Percentiles rank a stretch among this genome's conserved stretches.
Evolutionary conservation across 805 yeast species (phyloP).

Genomic region (Candida qinlingensis): DNA sequence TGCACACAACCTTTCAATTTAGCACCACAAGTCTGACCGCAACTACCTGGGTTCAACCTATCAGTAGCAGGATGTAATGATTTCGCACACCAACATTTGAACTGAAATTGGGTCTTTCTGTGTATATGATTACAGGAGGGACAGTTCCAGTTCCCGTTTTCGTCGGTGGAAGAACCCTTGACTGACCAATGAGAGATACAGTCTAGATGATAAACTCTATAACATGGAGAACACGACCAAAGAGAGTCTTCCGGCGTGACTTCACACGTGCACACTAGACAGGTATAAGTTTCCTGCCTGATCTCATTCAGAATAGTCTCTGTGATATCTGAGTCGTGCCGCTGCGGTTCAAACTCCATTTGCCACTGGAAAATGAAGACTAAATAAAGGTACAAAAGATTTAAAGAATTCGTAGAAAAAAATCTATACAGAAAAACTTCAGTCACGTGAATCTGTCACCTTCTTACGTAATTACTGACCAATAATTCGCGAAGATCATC

Average conservation of each 20-base stretch:
- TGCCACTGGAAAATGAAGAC: not conserved
- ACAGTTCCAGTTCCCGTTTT: constrained; percentile 70
- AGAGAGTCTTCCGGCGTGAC: constrained; percentile 58
- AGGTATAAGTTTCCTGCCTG: constrained; percentile 63
- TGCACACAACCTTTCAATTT: constrained; percentile 60
- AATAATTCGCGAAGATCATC: not conserved
- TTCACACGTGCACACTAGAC: constrained; percentile 86
- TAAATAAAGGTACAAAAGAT: not conserved
- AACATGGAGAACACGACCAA: constrained; percentile 80
- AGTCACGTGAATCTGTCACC: not conserved
- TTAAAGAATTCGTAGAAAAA: not conserved
- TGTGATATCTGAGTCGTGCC: constrained; percentile 20
- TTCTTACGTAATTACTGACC: not conserved
- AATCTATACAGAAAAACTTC: not conserved
- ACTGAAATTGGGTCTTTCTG: constrained; percentile 44
- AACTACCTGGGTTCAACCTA: constrained; percentile 68
- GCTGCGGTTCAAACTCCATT: constrained; percentile 1
- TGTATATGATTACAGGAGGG: constrained; percentile 67
- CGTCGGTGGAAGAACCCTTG: constrained; percentile 62
- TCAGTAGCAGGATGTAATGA: constrained; percentile 58
- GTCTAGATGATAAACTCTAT: constrained; percentile 76
- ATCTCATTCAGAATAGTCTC: constrained; percentile 48
- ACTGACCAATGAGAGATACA: constrained; percentile 87
- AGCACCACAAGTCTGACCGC: constrained; percentile 77
- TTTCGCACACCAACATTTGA: constrained; percentile 89